Percentiles rank a stretch among this genome's conserved stretches.
These are phyloP conservation scores for Sugiyamaella japonica DNA, from an alignment of 1,139 yeast genomes.

Conservation along the genomic window DNA sequence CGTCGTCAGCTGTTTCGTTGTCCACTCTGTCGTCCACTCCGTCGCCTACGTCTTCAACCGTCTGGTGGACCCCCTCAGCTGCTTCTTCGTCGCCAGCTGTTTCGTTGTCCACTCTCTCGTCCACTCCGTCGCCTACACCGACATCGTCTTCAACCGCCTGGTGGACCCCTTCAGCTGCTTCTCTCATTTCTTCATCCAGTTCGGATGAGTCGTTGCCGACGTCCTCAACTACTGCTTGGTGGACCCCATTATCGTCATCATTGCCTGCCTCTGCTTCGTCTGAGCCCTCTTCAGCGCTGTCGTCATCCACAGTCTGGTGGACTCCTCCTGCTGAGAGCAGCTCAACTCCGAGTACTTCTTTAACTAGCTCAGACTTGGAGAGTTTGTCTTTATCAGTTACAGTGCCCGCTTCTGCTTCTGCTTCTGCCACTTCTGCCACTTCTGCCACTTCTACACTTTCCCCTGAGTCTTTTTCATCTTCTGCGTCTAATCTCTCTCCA, in stretches of 20 bases:
- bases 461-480: constrained; percentile 8
- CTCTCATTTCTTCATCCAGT: constrained; percentile 1
- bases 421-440: constrained; percentile 7
- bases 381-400: neutral
- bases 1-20: constrained; percentile 1
- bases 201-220: neutral
- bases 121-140: neutral
- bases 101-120: neutral
- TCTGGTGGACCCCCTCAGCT: constrained; percentile 10
- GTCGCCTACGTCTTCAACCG: constrained; percentile 1
- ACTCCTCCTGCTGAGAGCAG: neutral
- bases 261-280: neutral
- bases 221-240: constrained; percentile 10
- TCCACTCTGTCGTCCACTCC: neutral
- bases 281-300: neutral
- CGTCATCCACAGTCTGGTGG: neutral
- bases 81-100: neutral
- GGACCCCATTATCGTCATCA: too few species aligned
- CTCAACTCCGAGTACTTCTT: too few species aligned
- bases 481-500: neutral
- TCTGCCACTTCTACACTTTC: constrained; percentile 15
- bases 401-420: constrained; percentile 7
- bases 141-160: constrained; percentile 7
- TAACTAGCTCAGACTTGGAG: too few species aligned
- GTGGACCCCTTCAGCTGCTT: constrained; percentile 11